Base-by-base conservation (phyloP, 2,329 filamentous ascomycete species). In the Arthrobotrys conoides region DNA sequence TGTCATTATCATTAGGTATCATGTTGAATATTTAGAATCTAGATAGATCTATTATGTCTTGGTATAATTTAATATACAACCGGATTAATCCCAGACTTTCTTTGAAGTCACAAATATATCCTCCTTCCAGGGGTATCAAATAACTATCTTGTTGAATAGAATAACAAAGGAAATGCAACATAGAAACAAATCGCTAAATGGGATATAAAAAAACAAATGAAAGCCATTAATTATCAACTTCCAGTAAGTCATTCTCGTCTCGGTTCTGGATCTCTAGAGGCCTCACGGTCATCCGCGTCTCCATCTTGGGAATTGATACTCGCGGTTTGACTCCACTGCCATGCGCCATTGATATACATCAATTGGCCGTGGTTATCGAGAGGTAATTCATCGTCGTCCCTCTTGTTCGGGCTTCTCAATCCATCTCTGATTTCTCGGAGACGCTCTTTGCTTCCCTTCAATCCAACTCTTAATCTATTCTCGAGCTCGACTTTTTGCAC, bases 311-410 rank as follows among this genome's bases (percentile, higher is more conserved):
- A 70, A 20, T 70, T 49, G 33, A 79, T 68, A n/a, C 71, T 79
- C 14, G 61, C 65, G 18, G 64, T 79, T 20, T 66, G 48, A 18
- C 55, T 79, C 71, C 76, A 79, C 36, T 79, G 65, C 76, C 76
- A 79, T 30, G 70, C 70, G 3, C 69, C 76, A 51, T 79, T 79
- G 49, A 70, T 48, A 36, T 79, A 79, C 38, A 79, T 70, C 49
- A 75, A 63, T 38, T 75, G 64, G 9, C 76, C 76, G 8, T 71
- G 75, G 30, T 64, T 55, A 16, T 71, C 75, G 16, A 64, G 68
- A 12, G 55, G 63, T 14, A 59, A 18, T 20, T 69, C 48, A 6
- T 71, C 59, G 3, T 78, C 75, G 12, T 46, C 55, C 30, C 30
- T 64, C 51, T 67, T 71, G 20, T 68, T 46, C 14, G 67, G 67